Base-by-base conservation (phyloP, 164 flowering plant genomes). In the Tetracentron sinense region DNA sequence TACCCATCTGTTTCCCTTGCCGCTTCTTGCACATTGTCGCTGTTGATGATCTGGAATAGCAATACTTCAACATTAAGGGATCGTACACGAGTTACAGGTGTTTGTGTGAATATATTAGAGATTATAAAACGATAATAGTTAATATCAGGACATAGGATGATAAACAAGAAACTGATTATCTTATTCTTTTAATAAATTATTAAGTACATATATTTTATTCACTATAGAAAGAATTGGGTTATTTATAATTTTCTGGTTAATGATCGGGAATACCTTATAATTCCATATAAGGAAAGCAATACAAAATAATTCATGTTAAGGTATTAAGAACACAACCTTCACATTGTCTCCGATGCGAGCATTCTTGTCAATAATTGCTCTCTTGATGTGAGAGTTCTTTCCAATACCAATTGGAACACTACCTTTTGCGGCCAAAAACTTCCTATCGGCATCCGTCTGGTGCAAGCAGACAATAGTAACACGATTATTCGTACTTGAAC, bases 301-400 rank as follows among this genome's bases (percentile, higher is more conserved):
- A 10, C 8, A 27, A 25, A 28, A 44, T 44, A 16, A 26, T 42
- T 44, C 22, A 47, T 10, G 2, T 19, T 8, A 12, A 28, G 53
- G 14, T 31, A 8, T 48, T n/a, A 52, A 21, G 16, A 15, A 26
- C 66, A 56, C 17, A 48, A 90, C 97, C 97, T 90, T 87, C 57
- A 90, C 98, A 72, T 87, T 70, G 16, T 87, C 93, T 20, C 98
- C 97, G 28, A 94, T 86, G 21, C 98, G 84, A 48, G 98, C 98
- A 74, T 90, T 94, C 72, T 94, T 94, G 88, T 94, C 97, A 62
- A 94, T 90, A n/a, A 90, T 94, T 30, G 98, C 96, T 77, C 93
- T 85, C 73, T 86, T 94, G 69, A 90, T 85, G 79, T 90, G 96
- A 69, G 95, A 78, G 67, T 87, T 85, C 75, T 75, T 85, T 33